These are phyloP conservation scores for Aspergillus mulundensis DNA, from an alignment of 495 filamentous ascomycete species.

Conservation along the genomic window DNA sequence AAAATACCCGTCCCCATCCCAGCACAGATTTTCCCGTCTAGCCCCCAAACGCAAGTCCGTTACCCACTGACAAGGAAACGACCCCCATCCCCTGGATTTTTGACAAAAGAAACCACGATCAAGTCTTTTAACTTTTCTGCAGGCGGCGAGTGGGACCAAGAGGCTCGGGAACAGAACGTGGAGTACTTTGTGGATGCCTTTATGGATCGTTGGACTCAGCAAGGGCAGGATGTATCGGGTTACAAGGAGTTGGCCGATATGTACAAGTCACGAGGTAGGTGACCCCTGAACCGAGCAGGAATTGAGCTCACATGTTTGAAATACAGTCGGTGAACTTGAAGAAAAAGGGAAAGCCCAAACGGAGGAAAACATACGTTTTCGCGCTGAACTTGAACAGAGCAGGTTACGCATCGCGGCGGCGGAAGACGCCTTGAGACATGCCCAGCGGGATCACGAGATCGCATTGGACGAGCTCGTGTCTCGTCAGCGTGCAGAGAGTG, in stretches of 20 bases:
- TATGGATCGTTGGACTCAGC: slow-evolving; percentile 57
- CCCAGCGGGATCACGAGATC: slow-evolving; percentile 50
- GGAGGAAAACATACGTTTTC: slow-evolving; percentile 52
- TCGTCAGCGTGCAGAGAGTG: slow-evolving; percentile 46
- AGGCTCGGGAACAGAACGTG: slow-evolving; percentile 60
- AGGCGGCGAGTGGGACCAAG: slow-evolving; percentile 68
- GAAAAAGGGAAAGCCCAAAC: slow-evolving; percentile 52
- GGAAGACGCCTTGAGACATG: slow-evolving; percentile 46
- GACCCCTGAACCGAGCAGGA: background rate
- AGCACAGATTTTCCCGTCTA: slow-evolving; percentile 11
- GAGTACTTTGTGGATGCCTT: slow-evolving; percentile 58
- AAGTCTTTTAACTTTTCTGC: slow-evolving; percentile 39
- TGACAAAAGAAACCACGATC: slow-evolving; percentile 69
- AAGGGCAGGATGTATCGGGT: slow-evolving; percentile 55
- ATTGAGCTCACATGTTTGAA: background rate
- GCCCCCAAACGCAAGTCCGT: slow-evolving; percentile 22
- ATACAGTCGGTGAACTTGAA: slow-evolving; percentile 66
- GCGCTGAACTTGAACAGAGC: slow-evolving; percentile 55
- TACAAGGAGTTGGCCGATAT: slow-evolving; percentile 65
- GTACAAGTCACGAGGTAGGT: slow-evolving; percentile 71
- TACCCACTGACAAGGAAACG: slow-evolving; percentile 24
- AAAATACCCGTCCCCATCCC: slow-evolving; percentile 23
- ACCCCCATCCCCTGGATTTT: slow-evolving; percentile 37
- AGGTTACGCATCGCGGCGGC: slow-evolving; percentile 43
- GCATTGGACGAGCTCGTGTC: slow-evolving; percentile 54